Percentiles rank a stretch among this genome's conserved stretches.
Evolutionary conservation across 192 early-diverging fungal genomes (phyloP).

Genomic region (Entomortierella beljakovae): DNA sequence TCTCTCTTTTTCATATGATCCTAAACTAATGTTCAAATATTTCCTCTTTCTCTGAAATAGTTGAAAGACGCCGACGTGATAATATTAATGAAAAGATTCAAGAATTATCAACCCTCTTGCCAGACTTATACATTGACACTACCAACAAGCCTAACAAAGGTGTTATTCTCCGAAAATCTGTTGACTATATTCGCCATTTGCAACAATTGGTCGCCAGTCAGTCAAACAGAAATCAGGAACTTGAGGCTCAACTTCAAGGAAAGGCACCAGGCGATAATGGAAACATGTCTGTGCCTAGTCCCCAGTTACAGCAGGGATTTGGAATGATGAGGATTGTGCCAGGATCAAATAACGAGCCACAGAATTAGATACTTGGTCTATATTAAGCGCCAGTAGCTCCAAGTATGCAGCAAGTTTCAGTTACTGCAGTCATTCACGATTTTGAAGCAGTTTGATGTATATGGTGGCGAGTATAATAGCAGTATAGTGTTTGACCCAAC

Average conservation of each 20-base stretch:
- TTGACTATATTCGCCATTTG: constrained; percentile 92
- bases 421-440: neutral
- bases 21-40: neutral
- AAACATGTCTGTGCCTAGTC: constrained; percentile 10
- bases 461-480: neutral
- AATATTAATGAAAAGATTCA: constrained; percentile 99
- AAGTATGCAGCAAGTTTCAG: neutral
- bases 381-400: neutral
- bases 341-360: neutral
- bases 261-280: constrained; percentile 7
- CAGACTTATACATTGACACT: constrained; percentile 77
- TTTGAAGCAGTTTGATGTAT: neutral
- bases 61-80: constrained; percentile 94
- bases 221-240: constrained; percentile 73
- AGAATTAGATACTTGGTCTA: neutral
- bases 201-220: constrained; percentile 74
- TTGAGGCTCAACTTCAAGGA: constrained; percentile 67
- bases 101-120: constrained; percentile 87
- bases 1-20: neutral
- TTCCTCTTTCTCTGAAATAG: constrained; percentile 45
- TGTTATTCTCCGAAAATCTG: constrained; percentile 89
- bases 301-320: constrained; percentile 51
- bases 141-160: constrained; percentile 97
- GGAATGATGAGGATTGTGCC: constrained; percentile 50
- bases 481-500: neutral